A percentile compares a stretch with the other conserved stretches of the same genome.
These are phyloP conservation scores for Colletotrichum somersetense DNA, from an alignment of 2,329 filamentous ascomycete genomes.

Conservation along the genomic window DNA sequence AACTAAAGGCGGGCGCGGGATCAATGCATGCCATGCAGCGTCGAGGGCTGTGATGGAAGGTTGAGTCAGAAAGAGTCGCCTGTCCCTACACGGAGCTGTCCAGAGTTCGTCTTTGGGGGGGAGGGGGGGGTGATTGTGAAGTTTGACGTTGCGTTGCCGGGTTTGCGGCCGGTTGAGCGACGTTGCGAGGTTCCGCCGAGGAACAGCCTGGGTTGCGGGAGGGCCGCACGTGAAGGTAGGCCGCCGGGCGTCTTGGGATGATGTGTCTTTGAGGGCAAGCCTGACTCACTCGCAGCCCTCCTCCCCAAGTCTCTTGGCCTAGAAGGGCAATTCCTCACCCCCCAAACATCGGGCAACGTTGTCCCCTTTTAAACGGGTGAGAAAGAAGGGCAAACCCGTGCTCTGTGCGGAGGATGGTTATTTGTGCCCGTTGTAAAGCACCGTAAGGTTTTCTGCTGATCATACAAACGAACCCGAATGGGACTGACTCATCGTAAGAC, in stretches of 20 bases:
- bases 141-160: conserved; percentile 34
- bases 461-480: conserved; percentile 2
- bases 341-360: too few species aligned
- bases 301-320: background rate
- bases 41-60: conserved; percentile 23
- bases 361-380: background rate
- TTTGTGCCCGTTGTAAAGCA: background rate
- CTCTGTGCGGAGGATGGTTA: background rate
- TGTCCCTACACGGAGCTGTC: conserved; percentile 16
- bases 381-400: background rate
- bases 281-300: background rate
- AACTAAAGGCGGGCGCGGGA: conserved; percentile 18
- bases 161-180: background rate
- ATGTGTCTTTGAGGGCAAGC: background rate
- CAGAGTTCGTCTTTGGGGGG: conserved; percentile 35
- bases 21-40: conserved; percentile 39
- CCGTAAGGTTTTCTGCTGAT: conserved; percentile 16
- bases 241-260: background rate
- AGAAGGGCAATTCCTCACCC: background rate
- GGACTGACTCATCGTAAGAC: background rate
- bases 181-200: conserved; percentile 4
- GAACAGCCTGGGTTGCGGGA: conserved; percentile 1
- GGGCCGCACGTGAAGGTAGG: background rate
- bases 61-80: background rate
- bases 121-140: conserved; percentile 27